Evolutionary conservation across 179 eudicot species (phyloP).

Genomic region (Monotropa hypopitys): DNA sequence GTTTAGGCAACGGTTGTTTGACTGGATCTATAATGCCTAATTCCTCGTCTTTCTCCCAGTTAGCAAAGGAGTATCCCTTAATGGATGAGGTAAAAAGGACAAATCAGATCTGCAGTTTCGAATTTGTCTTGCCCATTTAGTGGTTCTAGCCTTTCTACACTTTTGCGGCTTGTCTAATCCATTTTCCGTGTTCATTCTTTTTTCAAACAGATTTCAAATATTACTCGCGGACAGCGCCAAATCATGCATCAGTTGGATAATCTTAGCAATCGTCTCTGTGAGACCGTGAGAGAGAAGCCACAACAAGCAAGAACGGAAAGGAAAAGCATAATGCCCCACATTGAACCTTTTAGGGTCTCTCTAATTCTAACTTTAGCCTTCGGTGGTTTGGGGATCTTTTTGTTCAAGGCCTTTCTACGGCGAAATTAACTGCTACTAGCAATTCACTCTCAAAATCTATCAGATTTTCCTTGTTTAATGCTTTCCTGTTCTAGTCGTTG

Average conservation of each 20-base stretch:
- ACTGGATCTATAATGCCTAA: conserved; percentile 46
- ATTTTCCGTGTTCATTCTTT: not conserved
- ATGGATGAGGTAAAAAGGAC: conserved; percentile 58
- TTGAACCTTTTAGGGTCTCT: conserved; percentile 22
- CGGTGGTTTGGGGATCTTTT: conserved; percentile 62
- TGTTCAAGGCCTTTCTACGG: conserved; percentile 47
- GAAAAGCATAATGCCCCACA: conserved; percentile 20
- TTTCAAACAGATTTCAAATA: conserved; percentile 35
- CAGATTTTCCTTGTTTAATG: not conserved
- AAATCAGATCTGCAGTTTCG: not conserved
- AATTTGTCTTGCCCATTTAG: not conserved
- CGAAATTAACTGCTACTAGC: conserved; percentile 30
- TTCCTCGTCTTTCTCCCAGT: conserved; percentile 57
- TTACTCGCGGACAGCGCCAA: conserved; percentile 69
- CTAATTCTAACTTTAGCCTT: conserved; percentile 39
- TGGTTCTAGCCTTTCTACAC: not conserved
- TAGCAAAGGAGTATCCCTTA: conserved; percentile 53
- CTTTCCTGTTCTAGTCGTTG: not conserved
- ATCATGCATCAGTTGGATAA: conserved; percentile 72
- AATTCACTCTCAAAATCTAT: not conserved
- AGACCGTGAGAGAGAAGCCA: conserved; percentile 34
- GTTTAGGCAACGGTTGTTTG: conserved; percentile 59
- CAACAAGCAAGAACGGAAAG: conserved; percentile 24
- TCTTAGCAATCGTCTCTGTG: conserved; percentile 52
- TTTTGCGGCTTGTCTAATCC: not conserved